Evolutionary conservation across 1,284 basidiomycete genomes (phyloP), one percentile per base, ranked within the genome.

Genomic region (Meira nashicola): DNA sequence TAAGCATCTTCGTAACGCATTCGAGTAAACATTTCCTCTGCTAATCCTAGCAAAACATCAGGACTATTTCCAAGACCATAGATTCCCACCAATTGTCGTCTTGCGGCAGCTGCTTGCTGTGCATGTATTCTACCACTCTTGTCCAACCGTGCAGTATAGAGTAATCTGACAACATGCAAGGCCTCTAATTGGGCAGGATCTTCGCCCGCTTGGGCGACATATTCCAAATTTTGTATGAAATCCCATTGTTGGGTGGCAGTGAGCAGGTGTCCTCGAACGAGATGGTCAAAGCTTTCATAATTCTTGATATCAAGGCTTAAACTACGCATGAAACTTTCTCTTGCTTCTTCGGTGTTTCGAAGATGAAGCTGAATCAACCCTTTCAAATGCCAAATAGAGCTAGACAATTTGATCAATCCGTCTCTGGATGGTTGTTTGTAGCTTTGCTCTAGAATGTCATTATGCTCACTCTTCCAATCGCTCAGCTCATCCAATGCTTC

Each of bases 1-100:
- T 87, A 94, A 73, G 94, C 96, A 77, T 98, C 94, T 15, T 90
- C 89, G 86, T 89, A 98, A 55, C 91, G 86, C 78, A 92, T 89
- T 54, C 88, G 86, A 8, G 86, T 82, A 77, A 93, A 96, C 15
- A 96, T 79, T 51, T 90, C 88, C 74, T 97, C 92, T 1, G 95
- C 95, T 62, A 92, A 87, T 63, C 90, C 90, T 73, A 86, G 91
- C 39, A 98, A 80, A 1, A 97, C 87, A 79, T 98, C 94, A 1
- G 91, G 87, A 74, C 97, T 95, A 61, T 94, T 88, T 1, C 84
- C 84, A 17, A 98, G 82, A 11, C 84, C 86, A 75, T 86, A 96
- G 1, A 39, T 23, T 2, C 17, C 12, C 33, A 51, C 28, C 12
- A 64, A 55, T 44, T 21, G 39, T 9, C 47, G 37, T 12, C 63